These are phyloP conservation scores for Coniferiporia weirii DNA, from an alignment of 1,284 basidiomycete genomes.

Conservation along the genomic window DNA sequence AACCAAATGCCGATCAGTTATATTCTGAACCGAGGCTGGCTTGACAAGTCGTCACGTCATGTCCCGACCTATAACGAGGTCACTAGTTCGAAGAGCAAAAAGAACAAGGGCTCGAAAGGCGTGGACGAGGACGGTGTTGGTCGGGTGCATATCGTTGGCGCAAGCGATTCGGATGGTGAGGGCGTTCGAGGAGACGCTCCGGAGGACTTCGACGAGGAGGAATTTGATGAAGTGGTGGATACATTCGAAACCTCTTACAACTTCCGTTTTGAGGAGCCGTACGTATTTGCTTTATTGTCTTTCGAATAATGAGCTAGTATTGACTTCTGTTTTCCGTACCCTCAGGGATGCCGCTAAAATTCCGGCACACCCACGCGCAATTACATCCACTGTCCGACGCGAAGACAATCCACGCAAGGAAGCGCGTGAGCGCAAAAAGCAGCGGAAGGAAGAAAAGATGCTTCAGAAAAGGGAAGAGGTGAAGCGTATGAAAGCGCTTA, in stretches of 20 bases:
- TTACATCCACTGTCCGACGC: conserved; percentile 69
- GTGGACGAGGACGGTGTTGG: conserved; percentile 29
- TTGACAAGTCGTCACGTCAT: conserved; percentile 68
- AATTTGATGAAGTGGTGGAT: conserved; percentile 71
- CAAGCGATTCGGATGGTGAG: conserved; percentile 30
- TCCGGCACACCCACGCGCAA: conserved; percentile 70
- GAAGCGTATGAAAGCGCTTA: conserved; percentile 72
- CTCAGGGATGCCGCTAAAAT: conserved; percentile 70
- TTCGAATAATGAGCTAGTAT: not conserved
- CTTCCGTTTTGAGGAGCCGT: conserved; percentile 93
- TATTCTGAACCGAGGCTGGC: conserved; percentile 93
- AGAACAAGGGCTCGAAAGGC: conserved; percentile 33
- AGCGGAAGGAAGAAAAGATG: conserved; percentile 77
- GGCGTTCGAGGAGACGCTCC: conserved; percentile 1
- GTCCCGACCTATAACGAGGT: conserved; percentile 84
- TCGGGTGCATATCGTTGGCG: conserved; percentile 13
- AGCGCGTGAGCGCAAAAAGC: conserved; percentile 69
- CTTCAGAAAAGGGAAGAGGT: conserved; percentile 75
- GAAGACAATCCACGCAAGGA: conserved; percentile 77
- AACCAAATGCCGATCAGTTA: conserved; percentile 50
- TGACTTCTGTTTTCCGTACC: not conserved
- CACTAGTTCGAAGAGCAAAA: conserved; percentile 36
- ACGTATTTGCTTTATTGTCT: conserved; percentile 30
- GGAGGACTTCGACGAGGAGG: conserved; percentile 39
- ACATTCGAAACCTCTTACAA: conserved; percentile 85